Percentiles rank a stretch among this genome's conserved stretches.
phyloP scores from a whole-genome alignment of 148 eudicot genomes.

The Camellia granthamiana region DNA sequence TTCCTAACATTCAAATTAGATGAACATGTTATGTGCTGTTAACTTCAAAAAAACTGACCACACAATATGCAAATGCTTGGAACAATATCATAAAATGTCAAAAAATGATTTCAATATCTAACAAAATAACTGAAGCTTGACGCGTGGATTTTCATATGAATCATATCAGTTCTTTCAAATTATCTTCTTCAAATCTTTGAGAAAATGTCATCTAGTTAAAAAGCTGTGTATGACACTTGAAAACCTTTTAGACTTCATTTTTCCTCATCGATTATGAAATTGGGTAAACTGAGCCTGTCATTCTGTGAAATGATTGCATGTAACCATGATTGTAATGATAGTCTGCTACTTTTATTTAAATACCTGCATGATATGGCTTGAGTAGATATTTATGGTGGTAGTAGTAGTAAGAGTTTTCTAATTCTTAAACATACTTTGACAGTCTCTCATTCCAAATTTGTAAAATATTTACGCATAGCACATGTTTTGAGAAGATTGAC shows the following conservation, averaged over 20 bases:
- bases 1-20: background rate
- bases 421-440: background rate
- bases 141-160: background rate
- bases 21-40: background rate
- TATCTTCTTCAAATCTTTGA: background rate
- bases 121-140: background rate
- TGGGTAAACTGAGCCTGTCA: background rate
- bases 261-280: background rate
- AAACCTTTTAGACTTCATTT: background rate
- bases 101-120: background rate
- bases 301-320: background rate
- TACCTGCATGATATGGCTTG: background rate
- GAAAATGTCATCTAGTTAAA: too few species aligned
- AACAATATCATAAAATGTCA: background rate
- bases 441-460: too few species aligned
- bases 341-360: too few species aligned
- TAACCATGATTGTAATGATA: background rate
- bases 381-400: too few species aligned
- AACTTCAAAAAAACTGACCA: background rate
- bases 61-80: background rate
- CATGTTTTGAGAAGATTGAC: background rate
- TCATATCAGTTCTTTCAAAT: background rate
- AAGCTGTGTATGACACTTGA: too few species aligned
- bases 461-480: background rate
- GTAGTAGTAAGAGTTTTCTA: too few species aligned